phyloP scores from a whole-genome alignment of 2,329 filamentous ascomycete species.

The Decorospora gaudefroyi region DNA sequence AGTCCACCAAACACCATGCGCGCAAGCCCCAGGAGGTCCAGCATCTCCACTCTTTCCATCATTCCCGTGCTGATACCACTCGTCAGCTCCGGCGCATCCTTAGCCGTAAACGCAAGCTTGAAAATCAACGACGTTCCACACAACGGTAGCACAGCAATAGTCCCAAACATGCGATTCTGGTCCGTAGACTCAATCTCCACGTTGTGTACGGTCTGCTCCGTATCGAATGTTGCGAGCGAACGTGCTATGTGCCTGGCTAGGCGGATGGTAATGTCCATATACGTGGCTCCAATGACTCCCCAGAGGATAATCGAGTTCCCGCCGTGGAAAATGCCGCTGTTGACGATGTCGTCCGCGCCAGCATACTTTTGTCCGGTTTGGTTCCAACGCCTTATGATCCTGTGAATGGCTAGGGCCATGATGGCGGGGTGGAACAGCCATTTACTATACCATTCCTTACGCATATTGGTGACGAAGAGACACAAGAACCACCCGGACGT shows the following conservation, averaged over 20 bases:
- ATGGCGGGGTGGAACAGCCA: slow-evolving; percentile 45
- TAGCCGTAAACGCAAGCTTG: slow-evolving; percentile 85
- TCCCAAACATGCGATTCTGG: slow-evolving; percentile 38
- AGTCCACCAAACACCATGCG: slow-evolving; percentile 48
- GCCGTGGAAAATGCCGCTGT: slow-evolving; percentile 57
- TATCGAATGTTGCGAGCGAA: slow-evolving; percentile 32
- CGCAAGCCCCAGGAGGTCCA: slow-evolving; percentile 37
- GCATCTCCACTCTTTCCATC: slow-evolving; percentile 54
- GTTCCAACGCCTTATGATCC: slow-evolving; percentile 82
- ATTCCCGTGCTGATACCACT: slow-evolving; percentile 48
- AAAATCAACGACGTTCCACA: slow-evolving; percentile 71
- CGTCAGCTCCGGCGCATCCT: slow-evolving; percentile 82
- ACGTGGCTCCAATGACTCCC: slow-evolving; percentile 70
- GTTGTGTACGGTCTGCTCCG: slow-evolving; percentile 11
- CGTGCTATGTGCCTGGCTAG: slow-evolving; percentile 47
- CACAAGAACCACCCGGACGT: slow-evolving; percentile 68
- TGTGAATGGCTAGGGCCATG: slow-evolving; percentile 63
- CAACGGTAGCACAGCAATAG: slow-evolving; percentile 47
- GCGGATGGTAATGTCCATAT: slow-evolving; percentile 62
- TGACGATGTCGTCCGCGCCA: slow-evolving; percentile 85
- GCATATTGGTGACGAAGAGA: slow-evolving; percentile 50
- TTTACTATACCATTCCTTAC: slow-evolving; percentile 33
- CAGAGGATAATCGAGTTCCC: slow-evolving; percentile 67
- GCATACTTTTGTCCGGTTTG: slow-evolving; percentile 97
- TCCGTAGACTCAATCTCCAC: slow-evolving; percentile 33